Evolutionary conservation across 495 filamentous ascomycete genomes (phyloP).

Genomic region (Aspergillus egyptiacus): DNA sequence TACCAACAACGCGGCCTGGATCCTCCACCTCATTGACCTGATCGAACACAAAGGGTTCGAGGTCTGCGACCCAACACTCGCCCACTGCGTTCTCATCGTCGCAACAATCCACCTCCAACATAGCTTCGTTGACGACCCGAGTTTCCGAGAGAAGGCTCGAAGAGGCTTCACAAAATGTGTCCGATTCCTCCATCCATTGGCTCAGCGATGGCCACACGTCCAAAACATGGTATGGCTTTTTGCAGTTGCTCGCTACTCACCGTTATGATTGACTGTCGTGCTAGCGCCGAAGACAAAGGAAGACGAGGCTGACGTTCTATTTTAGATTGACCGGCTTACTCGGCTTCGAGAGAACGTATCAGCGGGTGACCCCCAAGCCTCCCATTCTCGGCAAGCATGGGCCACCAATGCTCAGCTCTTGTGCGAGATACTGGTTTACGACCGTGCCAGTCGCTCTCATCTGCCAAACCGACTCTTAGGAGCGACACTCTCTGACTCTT

Average conservation of each 20-base stretch:
- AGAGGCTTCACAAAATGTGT: constrained; percentile 30
- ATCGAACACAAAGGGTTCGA: constrained; percentile 28
- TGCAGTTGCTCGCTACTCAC: not conserved
- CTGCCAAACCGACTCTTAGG: constrained; percentile 24
- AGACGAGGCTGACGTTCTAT: constrained; percentile 1
- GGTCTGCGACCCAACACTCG: constrained; percentile 29
- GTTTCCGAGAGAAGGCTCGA: constrained; percentile 27
- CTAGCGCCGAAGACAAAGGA: not conserved
- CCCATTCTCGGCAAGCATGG: constrained; percentile 17
- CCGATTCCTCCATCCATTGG: constrained; percentile 22
- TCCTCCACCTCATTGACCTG: constrained; percentile 29
- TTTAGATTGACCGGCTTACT: constrained; percentile 23
- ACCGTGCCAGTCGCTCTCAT: constrained; percentile 23
- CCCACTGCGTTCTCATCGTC: constrained; percentile 30
- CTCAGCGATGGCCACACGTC: constrained; percentile 27
- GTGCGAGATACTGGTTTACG: constrained; percentile 29
- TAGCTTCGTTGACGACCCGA: constrained; percentile 32
- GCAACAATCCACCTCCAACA: constrained; percentile 35
- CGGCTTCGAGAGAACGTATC: constrained; percentile 29
- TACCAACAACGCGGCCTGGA: constrained; percentile 29
- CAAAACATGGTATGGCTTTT: constrained; percentile 21
- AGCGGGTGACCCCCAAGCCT: constrained; percentile 15
- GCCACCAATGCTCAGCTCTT: constrained; percentile 27
- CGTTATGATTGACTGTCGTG: not conserved
- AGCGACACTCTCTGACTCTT: constrained; percentile 18